Evolutionary conservation across 257 asterid species (phyloP), one percentile per base, ranked within the genome.

Genomic region (Scutellaria galericulata): DNA sequence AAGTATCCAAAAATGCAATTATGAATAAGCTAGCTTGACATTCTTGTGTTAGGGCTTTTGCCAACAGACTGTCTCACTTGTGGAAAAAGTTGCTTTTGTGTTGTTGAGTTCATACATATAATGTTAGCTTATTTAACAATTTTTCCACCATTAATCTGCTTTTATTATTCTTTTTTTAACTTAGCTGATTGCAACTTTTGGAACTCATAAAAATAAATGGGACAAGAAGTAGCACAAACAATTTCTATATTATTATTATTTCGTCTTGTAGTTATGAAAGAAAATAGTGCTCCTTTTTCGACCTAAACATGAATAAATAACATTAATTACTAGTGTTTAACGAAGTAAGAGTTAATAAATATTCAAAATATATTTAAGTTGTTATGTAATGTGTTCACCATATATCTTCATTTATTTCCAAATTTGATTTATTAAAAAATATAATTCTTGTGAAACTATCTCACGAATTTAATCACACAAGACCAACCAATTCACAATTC

Each of bases 51-150:
- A 24, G 20, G 61, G 54, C 83, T 76, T 85, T 77, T 64, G 64
- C 74, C 69, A 75, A 70, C 81, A 57, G 39, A 58, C 45, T 79
- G 81, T 74, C 84, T 68, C 78, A 56, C 68, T 56, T 73, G 68
- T 52, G 70, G 71, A 46, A 5, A 45, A 68, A 67, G 74, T 39
- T 55, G 68, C 22, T 74, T 63, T 67, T 75, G 24, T 42, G 50
- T 51, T 77, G 84, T 65, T 73, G 69, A 56, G 64, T 85, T 83
- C 90, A 81, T 66, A 79, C 78, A 72, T 64, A 48, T 73, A 76
- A 51, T 47, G 12, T 50, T 61, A 39, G 24, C 71, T 66, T 54
- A 51, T 18, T 62, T 58, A 50, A 22, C 71, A 54, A n/a, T 41
- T 66, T 64, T 66, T 42, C 71, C 71, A 66, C 52, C 48, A 65